phyloP scores from a whole-genome alignment of 768 basidiomycete species.

The Trametes cingulata region DNA sequence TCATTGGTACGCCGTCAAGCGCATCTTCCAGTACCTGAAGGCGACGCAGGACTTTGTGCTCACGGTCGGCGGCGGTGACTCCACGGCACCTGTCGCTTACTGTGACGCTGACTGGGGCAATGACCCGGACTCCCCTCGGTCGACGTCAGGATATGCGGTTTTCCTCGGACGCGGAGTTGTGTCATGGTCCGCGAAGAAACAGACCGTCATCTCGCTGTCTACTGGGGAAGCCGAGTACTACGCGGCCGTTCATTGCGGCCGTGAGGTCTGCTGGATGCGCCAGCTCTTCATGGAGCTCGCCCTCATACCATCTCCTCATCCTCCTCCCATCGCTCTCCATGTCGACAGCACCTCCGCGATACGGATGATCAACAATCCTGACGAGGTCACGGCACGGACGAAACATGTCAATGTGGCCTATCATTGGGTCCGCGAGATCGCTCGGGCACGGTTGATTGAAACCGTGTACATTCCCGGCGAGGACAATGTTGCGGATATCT shows the following conservation, averaged over 20 bases:
- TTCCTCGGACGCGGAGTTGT: slow-evolving; percentile 37
- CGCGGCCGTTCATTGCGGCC: slow-evolving; percentile 32
- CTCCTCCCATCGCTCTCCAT: slow-evolving; percentile 26
- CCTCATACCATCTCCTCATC: slow-evolving; percentile 14
- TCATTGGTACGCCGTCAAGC: slow-evolving; percentile 43
- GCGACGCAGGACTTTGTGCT: slow-evolving; percentile 28
- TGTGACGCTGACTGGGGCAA: slow-evolving; percentile 7
- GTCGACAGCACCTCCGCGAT: slow-evolving; percentile 40
- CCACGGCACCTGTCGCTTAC: background rate
- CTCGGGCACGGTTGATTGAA: slow-evolving; percentile 2
- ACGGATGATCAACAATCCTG: slow-evolving; percentile 26
- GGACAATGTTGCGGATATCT: slow-evolving; percentile 8
- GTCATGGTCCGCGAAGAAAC: slow-evolving; percentile 42
- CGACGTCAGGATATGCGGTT: slow-evolving; percentile 34
- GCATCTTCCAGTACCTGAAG: slow-evolving; percentile 43
- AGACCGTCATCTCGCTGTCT: slow-evolving; percentile 40
- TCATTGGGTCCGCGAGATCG: slow-evolving; percentile 33
- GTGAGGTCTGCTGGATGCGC: slow-evolving; percentile 39
- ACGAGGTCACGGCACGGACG: slow-evolving; percentile 30
- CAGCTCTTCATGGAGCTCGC: background rate
- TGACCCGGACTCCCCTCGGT: slow-evolving; percentile 1
- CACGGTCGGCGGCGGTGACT: background rate
- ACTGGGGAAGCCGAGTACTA: slow-evolving; percentile 48
- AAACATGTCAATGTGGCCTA: slow-evolving; percentile 38
- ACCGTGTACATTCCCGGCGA: background rate